phyloP scores from a whole-genome alignment of 1,139 yeast species.

The Debaryomyces robertsiae region DNA sequence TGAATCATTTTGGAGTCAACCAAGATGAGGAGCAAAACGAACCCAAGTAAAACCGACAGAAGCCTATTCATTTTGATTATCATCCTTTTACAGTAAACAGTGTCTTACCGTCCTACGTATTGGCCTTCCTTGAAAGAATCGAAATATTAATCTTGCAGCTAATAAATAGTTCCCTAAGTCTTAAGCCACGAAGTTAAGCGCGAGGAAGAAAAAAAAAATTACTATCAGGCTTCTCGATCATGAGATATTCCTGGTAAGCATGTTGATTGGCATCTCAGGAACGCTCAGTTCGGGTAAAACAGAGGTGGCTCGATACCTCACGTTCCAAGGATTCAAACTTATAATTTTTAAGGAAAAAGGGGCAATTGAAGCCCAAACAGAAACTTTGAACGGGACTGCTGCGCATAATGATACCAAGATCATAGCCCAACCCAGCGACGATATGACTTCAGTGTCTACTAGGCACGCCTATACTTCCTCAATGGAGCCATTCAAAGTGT shows the following conservation, averaged over 20 bases:
- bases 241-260: slow-evolving; percentile 22
- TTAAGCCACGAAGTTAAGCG: slow-evolving; percentile 2
- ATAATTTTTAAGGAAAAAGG: slow-evolving; percentile 19
- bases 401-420: slow-evolving; percentile 1
- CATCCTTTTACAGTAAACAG: not conserved
- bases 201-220: slow-evolving; percentile 6
- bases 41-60: not conserved
- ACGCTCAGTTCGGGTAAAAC: slow-evolving; percentile 70
- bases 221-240: not conserved
- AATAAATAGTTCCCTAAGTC: slow-evolving; percentile 1
- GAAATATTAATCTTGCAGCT: slow-evolving; percentile 1
- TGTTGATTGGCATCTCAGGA: slow-evolving; percentile 81
- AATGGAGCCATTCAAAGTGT: slow-evolving; percentile 23
- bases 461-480: slow-evolving; percentile 2
- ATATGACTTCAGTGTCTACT: slow-evolving; percentile 4
- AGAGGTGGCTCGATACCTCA: slow-evolving; percentile 61
- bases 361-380: slow-evolving; percentile 4
- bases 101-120: not conserved
- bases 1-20: slow-evolving; percentile 17
- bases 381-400: not conserved
- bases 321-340: slow-evolving; percentile 57
- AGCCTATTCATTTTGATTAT: not conserved
- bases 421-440: slow-evolving; percentile 2
- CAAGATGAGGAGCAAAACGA: not conserved
- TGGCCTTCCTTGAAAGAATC: not conserved